These are phyloP conservation scores for Ophiosphaerella narmari DNA, from an alignment of 2,329 filamentous ascomycete genomes.

Conservation along the genomic window DNA sequence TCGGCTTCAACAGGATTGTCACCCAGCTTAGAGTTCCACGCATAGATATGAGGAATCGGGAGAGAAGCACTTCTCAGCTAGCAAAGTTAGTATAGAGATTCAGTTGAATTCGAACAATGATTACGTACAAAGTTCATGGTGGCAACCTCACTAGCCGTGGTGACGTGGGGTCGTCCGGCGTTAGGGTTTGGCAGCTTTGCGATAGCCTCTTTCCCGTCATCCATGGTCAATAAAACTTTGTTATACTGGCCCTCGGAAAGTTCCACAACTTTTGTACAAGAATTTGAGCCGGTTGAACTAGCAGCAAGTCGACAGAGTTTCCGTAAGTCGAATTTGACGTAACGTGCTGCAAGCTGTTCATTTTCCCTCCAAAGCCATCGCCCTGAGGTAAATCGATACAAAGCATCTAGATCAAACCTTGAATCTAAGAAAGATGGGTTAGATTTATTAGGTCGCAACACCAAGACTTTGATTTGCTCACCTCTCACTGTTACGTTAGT, in stretches of 20 bases:
- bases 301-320: no score
- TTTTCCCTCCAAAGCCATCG: no score
- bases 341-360: no score
- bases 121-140: constrained; percentile 31
- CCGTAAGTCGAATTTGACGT: no score
- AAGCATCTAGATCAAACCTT: no score
- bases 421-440: no score
- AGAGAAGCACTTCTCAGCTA: background rate
- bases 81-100: background rate
- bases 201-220: constrained; percentile 25
- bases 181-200: constrained; percentile 34
- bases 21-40: constrained; percentile 25
- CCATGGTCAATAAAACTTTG: constrained; percentile 24
- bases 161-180: constrained; percentile 21
- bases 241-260: constrained; percentile 23
- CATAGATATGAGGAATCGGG: constrained; percentile 31
- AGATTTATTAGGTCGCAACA: no score
- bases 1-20: constrained; percentile 33
- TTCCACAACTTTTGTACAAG: background rate
- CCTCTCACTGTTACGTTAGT: no score
- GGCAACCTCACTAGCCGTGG: constrained; percentile 34
- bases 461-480: no score
- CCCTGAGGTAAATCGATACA: no score
- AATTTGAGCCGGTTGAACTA: no score
- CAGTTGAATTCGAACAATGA: background rate